Base-by-base conservation (phyloP, 2,329 filamentous ascomycete species). In the Pseudogymnoascus sp. region DNA sequence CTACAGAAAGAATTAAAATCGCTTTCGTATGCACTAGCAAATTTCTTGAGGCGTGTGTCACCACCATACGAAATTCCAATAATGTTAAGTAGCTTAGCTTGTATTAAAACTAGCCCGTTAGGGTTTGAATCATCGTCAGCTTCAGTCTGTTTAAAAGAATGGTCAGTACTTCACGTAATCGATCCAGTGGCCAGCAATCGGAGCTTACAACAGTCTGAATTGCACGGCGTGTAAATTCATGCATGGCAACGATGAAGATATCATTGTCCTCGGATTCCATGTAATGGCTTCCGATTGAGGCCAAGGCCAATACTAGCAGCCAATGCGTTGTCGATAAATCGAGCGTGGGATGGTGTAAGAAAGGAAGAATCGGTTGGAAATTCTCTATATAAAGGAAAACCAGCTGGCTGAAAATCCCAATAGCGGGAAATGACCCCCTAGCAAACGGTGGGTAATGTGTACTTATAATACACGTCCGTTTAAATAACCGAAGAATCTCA, bases 221-320 rank as follows among this genome's bases (percentile, higher is more conserved):
- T 37, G 73, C 74, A 35, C 76, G 72, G 14, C 76, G 74, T 56
- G 78, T 68, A 62, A 79, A 73, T 63, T 79, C 77, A 63, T 78
- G 74, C 56, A 78, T 73, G 33, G 75, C 73, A 46, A 70, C 64
- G 35, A 70, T 67, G 59, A 72, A 72, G 6, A 72, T 67, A 19
- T 72, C 68, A 62, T 68, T 66, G 19, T 74, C 66, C 12, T 68
- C 63, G 10, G 64, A 62, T 33, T 72, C 70, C 35, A 69, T 67
- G 65, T 72, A 73, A 60, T 75, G 75, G 61, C 75, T 76, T 6
- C 78, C 78, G 59, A 78, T 70, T 50, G 77, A 72, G 31, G 76
- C 68, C 43, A 78, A 66, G 12, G 77, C 74, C 60, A 79, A 66
- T 4, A 71, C 69, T 46, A 78, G 66, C 11, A 78, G 67, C 76